Evolutionary conservation across 306 rosid species (phyloP), one percentile per base, ranked within the genome.

Genomic region (Citrullus amarus): DNA sequence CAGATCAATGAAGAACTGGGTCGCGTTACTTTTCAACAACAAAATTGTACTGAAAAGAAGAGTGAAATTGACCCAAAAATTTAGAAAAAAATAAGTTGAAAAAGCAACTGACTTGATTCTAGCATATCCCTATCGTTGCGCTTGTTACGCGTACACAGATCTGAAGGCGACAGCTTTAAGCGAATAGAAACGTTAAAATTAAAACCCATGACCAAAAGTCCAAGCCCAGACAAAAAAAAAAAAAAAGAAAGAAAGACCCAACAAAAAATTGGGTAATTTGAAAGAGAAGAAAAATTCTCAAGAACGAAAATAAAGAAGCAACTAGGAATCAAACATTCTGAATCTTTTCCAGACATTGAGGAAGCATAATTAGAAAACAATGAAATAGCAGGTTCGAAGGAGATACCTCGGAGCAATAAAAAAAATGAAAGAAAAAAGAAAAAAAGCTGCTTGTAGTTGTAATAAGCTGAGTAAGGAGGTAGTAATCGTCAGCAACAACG

Each of bases 81-180:
- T 74, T 5, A 32, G 78, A 72, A 8, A n/a, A 48, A 0, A 48
- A 9, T 48, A 28, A 72, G 15, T 15, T 25, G 2, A 44, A 71
- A 48, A 73, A 50, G 77, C 20, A 73, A 51, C 61, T 28, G 44
- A 5, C 77, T 73, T 73, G 59, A 73, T 71, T 48, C n/a, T 71
- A 71, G 59, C 77, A 25, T 51, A 71, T 28, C 36, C 56, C 32
- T 69, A 48, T 71, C 7, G 55, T 25, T 48, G 13, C 50, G 48
- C 63, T 53, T 34, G 62, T 28, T 30, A 15, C 8, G 43, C 38
- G 63, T 34, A 74, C 44, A 53, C 79, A 79, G 85, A 84, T 62
- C 82, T 72, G 81, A 80, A 48, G 10, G 80, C 78, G 58, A 74
- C 79, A 77, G 70, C 72, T 74, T 14, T 11, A 62, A 78, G 36